Conservation (phyloP, 805 yeast species). For the Candida piceae region DNA sequence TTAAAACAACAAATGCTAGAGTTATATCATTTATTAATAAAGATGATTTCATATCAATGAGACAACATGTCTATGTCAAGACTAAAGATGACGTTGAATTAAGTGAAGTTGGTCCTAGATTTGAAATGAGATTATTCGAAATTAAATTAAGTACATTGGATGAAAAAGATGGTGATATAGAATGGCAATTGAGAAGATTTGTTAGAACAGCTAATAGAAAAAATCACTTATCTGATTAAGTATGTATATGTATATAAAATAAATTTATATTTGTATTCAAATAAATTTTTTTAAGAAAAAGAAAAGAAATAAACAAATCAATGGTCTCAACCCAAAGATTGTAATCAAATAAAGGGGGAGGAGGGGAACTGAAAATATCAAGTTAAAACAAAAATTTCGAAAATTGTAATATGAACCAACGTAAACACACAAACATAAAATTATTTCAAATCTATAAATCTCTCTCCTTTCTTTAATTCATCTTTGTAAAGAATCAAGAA, state of each 20-base stretch:
- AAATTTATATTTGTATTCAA: too few species aligned
- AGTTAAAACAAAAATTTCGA: too few species aligned
- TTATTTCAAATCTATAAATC: too few species aligned
- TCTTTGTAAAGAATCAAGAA: too few species aligned
- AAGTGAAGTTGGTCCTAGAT: conserved; percentile 97
- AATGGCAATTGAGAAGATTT: conserved; percentile 91
- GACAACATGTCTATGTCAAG: conserved; percentile 92
- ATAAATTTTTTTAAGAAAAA: not conserved
- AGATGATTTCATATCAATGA: conserved; percentile 87
- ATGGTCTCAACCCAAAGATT: too few species aligned
- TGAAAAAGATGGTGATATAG: conserved; percentile 95
- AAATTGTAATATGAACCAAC: too few species aligned
- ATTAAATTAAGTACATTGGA: conserved; percentile 86
- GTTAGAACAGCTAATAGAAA: conserved; percentile 94
- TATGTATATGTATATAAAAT: not conserved
- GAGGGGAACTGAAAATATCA: too few species aligned
- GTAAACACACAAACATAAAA: too few species aligned
- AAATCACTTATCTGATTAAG: conserved; percentile 52
- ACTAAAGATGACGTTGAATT: conserved; percentile 85
- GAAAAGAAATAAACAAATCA: not conserved
- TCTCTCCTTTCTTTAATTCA: too few species aligned
- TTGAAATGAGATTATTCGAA: conserved; percentile 92
- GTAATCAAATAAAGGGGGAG: too few species aligned
- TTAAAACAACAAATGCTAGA: conserved; percentile 79
- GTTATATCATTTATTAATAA: conserved; percentile 90